Evolutionary conservation across 352 stramenopile genomes (phyloP), one percentile per base, ranked within the genome.

Genomic region (Globisporangium radiosum): DNA sequence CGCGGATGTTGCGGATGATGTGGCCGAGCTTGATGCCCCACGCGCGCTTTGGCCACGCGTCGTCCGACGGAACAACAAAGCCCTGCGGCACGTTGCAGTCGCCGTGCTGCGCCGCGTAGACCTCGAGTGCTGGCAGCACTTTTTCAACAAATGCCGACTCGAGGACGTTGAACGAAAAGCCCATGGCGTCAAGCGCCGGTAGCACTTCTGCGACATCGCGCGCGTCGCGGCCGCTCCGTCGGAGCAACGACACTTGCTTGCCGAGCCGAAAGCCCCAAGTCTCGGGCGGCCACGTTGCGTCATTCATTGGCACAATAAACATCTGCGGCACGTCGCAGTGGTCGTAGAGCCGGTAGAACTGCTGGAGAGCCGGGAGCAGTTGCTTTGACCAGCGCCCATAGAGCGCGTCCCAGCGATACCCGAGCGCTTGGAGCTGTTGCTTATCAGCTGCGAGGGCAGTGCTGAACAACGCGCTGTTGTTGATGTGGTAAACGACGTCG

Each of bases 1-100:
- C 76, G 56, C 92, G 87, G 64, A 98, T 97, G 47, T 92, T 87
- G 71, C 92, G 91, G 1, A 97, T 89, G 10, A 85, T 81, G 51
- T 92, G 83, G 15, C 91, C 92, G 19, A 98, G 73, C 50, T 92
- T 85, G 25, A 97, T 77, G 7, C 90, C 90, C 76, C 84, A 89
- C 7, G 85, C 81, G 52, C 85, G 71, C 52, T 84, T 71, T 11
- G 89, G 86, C 88, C 89, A 98, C 14, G 76, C 64, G 7, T 71
- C 65, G 40, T 81, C 73, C 38, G 74, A 77, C 25, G 90, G 88
- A 1, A 98, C 85, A 25, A 91, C 83, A 65, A 96, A 98, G n/a
- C 83, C 80, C 68, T 95, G 78, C 17, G 90, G 87, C 3, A 98
- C 88, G 53, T 94, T 75, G 37, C 92, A 78, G 65, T 97, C 79